Base-by-base conservation (phyloP, 768 basidiomycete genomes). In the Boletales sp. region DNA sequence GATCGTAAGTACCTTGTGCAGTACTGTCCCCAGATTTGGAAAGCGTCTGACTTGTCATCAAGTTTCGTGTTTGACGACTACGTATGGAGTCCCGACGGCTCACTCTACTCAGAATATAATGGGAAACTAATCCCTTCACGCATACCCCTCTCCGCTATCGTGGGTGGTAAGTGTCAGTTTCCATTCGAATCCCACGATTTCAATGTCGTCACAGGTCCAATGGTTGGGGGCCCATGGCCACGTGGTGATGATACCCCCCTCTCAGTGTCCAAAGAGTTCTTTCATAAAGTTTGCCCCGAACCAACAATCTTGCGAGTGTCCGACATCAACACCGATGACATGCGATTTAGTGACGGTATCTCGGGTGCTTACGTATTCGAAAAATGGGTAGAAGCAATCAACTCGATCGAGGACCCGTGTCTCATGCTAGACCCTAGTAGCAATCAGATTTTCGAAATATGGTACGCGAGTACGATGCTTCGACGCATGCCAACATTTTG, bases 61-160 rank as follows among this genome's bases (percentile, higher is more conserved):
- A 74, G 76, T 6, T 71, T 68, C 31, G 75, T 76, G 14, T 76
- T 76, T 48, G 64, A 73, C 36, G 70, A 77, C 48, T 76, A 74
- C 47, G 60, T 69, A 18, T 76, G 74, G 75, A 69, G 69, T 10
- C 46, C 57, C 12, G 57, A 70, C 35, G 58, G 68, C 2, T 64
- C 68, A 17, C 58, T 58, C 8, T 77, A 72, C 55, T 62, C 74
- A 7, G 61, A 65, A 13, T 74, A 62, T 48, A 63, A 70, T 45
- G 70, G 66, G 11, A 67, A 69, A 18, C 46, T 56, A 14, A 71
- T 72, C 13, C 73, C 75, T 30, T 72, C 74, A 0, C 69, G 65
- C 11, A 68, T 71, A 31, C 77, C 75, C 3, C 54, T 77, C n/a
- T 68, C 71, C 11, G 72, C 71, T 4, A 50, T 76, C 0, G 47